Conservation (phyloP, 1,139 yeast species). For the Blastobotrys persicus region DNA sequence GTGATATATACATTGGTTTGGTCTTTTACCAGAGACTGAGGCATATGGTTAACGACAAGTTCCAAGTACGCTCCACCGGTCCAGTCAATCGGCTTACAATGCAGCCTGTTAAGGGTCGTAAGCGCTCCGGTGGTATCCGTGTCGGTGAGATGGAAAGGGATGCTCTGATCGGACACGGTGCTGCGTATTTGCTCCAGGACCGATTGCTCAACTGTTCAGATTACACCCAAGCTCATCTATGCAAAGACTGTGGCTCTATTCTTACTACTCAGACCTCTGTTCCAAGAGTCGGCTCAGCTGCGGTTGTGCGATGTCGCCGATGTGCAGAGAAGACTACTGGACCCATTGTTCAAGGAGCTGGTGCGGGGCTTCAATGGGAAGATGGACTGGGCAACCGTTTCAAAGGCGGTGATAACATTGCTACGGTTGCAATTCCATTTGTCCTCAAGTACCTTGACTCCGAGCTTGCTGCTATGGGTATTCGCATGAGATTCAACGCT, state of each 20-base stretch:
- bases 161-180: constrained; percentile 97
- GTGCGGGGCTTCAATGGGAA: constrained; percentile 64
- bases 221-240: constrained; percentile 84
- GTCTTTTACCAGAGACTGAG: constrained; percentile 97
- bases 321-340: constrained; percentile 71
- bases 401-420: constrained; percentile 87
- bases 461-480: constrained; percentile 98
- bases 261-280: constrained; percentile 86
- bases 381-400: constrained; percentile 93
- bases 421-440: constrained; percentile 95
- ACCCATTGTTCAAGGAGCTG: constrained; percentile 39
- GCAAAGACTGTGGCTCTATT: constrained; percentile 92
- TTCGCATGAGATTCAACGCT: constrained; percentile 82
- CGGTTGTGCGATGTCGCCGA: constrained; percentile 83
- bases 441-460: constrained; percentile 93
- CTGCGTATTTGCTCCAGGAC: constrained; percentile 94
- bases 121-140: constrained; percentile 99
- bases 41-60: constrained; percentile 99
- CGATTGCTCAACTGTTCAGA: constrained; percentile 94
- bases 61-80: constrained; percentile 98
- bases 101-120: constrained; percentile 99
- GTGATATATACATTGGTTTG: constrained; percentile 92
- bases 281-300: constrained; percentile 81
- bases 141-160: constrained; percentile 99
- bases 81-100: constrained; percentile 94